Conservation (phyloP, 495 filamentous ascomycete species). For the Trichoderma orchidacearum region DNA sequence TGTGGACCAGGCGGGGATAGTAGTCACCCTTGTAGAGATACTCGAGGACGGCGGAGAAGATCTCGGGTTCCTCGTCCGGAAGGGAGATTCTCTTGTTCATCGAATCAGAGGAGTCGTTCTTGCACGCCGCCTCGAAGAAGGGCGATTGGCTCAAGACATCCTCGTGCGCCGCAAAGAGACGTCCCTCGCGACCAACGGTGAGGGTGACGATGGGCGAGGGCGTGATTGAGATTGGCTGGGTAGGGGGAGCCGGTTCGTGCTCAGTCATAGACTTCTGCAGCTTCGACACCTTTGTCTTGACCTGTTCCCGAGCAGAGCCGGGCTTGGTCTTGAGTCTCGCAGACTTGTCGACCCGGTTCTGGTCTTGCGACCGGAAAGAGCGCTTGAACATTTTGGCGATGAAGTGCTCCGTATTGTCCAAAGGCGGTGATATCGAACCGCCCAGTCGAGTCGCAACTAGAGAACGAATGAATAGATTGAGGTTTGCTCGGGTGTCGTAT, state of each 20-base stretch:
- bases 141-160: slow-evolving; percentile 71
- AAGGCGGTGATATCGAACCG: too few relatives aligned
- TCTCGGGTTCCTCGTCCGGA: slow-evolving; percentile 74
- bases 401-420: too few relatives aligned
- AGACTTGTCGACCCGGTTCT: slow-evolving; percentile 58
- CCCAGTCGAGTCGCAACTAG: too few relatives aligned
- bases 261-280: slow-evolving; percentile 42
- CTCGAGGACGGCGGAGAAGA: slow-evolving; percentile 83
- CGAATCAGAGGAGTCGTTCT: slow-evolving; percentile 46
- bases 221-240: slow-evolving; percentile 18
- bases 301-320: slow-evolving; percentile 47
- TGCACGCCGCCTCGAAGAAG: slow-evolving; percentile 55
- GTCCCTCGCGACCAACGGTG: slow-evolving; percentile 63
- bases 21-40: slow-evolving; percentile 95
- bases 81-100: slow-evolving; percentile 58
- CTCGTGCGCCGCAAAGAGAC: slow-evolving; percentile 86
- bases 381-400: slow-evolving; percentile 65
- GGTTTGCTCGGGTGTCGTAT: slow-evolving; percentile 14
- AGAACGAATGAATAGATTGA: slow-evolving; percentile 12
- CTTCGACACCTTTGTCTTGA: slow-evolving; percentile 49
- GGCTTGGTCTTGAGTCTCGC: slow-evolving; percentile 59
- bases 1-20: slow-evolving; percentile 61
- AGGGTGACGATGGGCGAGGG: slow-evolving; percentile 73
- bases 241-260: slow-evolving; percentile 20
- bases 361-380: slow-evolving; percentile 56